Evolutionary conservation across 106 monocot genomes (phyloP).

Genomic region (Dendrobium officinale): DNA sequence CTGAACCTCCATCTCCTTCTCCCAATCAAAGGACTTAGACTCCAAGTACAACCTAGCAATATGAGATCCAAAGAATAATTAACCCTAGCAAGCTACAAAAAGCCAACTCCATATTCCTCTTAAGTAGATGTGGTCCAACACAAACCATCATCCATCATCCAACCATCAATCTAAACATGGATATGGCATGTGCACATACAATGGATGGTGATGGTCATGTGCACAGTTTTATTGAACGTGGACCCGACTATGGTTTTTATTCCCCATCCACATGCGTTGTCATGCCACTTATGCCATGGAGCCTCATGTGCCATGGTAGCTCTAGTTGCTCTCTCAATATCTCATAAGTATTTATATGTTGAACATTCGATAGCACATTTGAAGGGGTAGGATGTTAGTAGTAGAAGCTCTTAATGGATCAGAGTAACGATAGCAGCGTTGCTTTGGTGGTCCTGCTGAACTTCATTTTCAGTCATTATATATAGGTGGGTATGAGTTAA

Average conservation of each 20-base stretch:
- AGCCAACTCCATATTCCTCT: constrained; percentile 1
- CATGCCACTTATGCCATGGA: background rate
- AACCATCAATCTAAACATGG: constrained; percentile 2
- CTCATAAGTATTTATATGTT: background rate
- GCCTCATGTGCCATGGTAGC: background rate
- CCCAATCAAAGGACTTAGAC: background rate
- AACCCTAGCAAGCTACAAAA: constrained; percentile 2
- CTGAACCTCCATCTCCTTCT: background rate
- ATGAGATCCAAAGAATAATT: background rate
- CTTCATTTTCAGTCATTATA: no score
- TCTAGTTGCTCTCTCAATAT: background rate
- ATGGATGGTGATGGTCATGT: constrained; percentile 4
- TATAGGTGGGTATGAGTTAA: no score
- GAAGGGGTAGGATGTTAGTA: no score
- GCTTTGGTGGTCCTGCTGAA: no score
- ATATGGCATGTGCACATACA: background rate
- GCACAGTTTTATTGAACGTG: background rate
- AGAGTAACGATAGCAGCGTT: no score
- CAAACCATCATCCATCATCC: background rate
- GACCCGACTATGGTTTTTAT: background rate
- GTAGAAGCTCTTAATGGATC: no score
- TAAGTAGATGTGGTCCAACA: background rate
- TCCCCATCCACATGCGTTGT: background rate
- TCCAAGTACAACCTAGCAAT: background rate
- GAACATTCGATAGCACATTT: no score